Percentiles rank a stretch among this genome's conserved stretches.
Evolutionary conservation across 345 rosid species (phyloP).

Genomic region (Balakata baccata): DNA sequence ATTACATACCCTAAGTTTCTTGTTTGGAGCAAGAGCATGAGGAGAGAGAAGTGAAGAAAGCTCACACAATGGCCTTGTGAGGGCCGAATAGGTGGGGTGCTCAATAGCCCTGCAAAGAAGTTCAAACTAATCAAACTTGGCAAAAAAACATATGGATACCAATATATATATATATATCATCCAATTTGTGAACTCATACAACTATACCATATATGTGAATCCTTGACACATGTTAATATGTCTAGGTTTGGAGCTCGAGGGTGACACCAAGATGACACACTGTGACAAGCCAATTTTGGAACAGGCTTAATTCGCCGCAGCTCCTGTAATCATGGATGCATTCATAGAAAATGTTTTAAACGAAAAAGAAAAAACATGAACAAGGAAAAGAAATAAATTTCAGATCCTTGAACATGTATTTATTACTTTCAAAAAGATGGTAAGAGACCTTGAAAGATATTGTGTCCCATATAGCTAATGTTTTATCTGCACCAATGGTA

Average conservation of each 20-base stretch:
- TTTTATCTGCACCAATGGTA: constrained; percentile 96
- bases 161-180: background rate
- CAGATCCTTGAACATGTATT: constrained; percentile 5
- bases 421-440: constrained; percentile 2
- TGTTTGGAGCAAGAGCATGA: constrained; percentile 77
- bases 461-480: constrained; percentile 98
- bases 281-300: constrained; percentile 89
- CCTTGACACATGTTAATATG: constrained; percentile 91
- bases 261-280: constrained; percentile 99
- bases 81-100: constrained; percentile 95
- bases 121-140: background rate
- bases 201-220: constrained; percentile 91
- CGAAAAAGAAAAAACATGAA: background rate
- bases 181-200: background rate
- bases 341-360: background rate
- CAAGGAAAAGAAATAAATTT: background rate
- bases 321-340: constrained; percentile 46
- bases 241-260: constrained; percentile 99
- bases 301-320: constrained; percentile 96
- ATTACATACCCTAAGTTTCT: constrained; percentile 81
- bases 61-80: constrained; percentile 96
- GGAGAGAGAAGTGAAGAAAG: constrained; percentile 91
- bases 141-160: background rate
- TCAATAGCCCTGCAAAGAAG: constrained; percentile 83
- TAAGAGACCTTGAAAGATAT: constrained; percentile 81